Evolutionary conservation across 2,329 filamentous ascomycete genomes (phyloP).

Genomic region (Cytospora piceae): DNA sequence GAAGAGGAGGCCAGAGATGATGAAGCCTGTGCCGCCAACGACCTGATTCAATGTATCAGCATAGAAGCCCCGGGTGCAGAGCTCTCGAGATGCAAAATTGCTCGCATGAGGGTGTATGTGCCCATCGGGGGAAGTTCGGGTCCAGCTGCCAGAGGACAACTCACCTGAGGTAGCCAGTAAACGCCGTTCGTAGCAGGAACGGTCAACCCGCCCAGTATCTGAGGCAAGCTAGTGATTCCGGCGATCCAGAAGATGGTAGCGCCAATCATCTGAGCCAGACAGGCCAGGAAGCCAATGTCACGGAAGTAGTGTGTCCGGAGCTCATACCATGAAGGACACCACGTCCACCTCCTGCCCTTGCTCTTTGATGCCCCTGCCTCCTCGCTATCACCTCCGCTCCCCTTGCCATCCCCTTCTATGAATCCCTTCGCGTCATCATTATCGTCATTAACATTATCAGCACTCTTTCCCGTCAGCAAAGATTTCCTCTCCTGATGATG

Average conservation of each 20-base stretch:
- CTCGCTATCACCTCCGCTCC: background rate
- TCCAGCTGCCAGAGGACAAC: constrained; percentile 32
- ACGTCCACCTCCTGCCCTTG: constrained; percentile 51
- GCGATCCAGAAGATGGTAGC: constrained; percentile 68
- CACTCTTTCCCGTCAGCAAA: constrained; percentile 14
- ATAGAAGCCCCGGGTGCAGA: background rate
- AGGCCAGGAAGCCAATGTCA: constrained; percentile 67
- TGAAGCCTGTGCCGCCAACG: constrained; percentile 64
- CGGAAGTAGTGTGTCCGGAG: constrained; percentile 62
- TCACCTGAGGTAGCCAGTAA: constrained; percentile 65
- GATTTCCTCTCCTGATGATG: constrained; percentile 30
- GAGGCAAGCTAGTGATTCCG: constrained; percentile 62
- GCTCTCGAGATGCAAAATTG: background rate
- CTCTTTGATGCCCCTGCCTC: background rate
- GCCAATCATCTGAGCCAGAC: constrained; percentile 57
- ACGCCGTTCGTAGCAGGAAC: constrained; percentile 52
- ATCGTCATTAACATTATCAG: background rate
- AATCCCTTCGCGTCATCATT: background rate
- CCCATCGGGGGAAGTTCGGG: background rate
- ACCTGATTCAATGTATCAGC: constrained; percentile 48
- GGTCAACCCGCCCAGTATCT: constrained; percentile 56
- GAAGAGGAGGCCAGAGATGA: constrained; percentile 61
- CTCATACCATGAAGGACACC: constrained; percentile 62
- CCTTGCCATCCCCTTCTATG: background rate
- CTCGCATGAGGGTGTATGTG: background rate